phyloP scores from a whole-genome alignment of 2,329 filamentous ascomycete genomes.

The Ploettnerulaceae sp. region DNA sequence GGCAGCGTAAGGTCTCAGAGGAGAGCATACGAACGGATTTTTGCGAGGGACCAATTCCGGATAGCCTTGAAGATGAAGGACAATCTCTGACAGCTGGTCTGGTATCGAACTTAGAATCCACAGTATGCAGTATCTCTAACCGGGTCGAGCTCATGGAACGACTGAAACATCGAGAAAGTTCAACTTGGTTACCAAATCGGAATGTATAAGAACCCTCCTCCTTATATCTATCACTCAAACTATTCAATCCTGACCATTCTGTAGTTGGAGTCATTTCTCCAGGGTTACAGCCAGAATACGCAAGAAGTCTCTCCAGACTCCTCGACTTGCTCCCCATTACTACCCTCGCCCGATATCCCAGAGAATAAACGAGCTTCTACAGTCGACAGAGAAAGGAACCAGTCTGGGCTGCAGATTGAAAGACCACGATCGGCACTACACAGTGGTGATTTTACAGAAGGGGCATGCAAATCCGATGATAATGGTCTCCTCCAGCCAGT shows the following conservation, averaged over 20 bases:
- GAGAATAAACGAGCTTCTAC: constrained; percentile 31
- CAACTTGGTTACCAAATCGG: constrained; percentile 65
- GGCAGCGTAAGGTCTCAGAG: constrained; percentile 45
- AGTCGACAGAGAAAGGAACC: constrained; percentile 41
- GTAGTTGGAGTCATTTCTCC: constrained; percentile 29
- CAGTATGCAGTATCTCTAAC: constrained; percentile 41
- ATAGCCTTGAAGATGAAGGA: constrained; percentile 21
- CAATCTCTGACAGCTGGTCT: constrained; percentile 11
- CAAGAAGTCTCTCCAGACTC: constrained; percentile 19
- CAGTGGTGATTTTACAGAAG: constrained; percentile 58
- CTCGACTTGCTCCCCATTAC: constrained; percentile 31
- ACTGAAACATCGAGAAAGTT: constrained; percentile 73
- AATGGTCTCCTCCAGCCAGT: constrained; percentile 13
- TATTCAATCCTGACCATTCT: constrained; percentile 4
- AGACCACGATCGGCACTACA: constrained; percentile 74
- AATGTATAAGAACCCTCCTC: constrained; percentile 41
- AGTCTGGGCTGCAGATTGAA: constrained; percentile 63
- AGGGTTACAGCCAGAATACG: constrained; percentile 28
- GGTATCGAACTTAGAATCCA: constrained; percentile 18
- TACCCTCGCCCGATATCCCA: constrained; percentile 35
- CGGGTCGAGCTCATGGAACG: constrained; percentile 77
- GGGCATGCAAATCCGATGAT: constrained; percentile 13
- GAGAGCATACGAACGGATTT: constrained; percentile 58
- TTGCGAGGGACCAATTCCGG: constrained; percentile 50
- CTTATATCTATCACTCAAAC: background rate